Conservation (phyloP, 2,329 filamentous ascomycete genomes). For the Monosporascus cannonballus region DNA sequence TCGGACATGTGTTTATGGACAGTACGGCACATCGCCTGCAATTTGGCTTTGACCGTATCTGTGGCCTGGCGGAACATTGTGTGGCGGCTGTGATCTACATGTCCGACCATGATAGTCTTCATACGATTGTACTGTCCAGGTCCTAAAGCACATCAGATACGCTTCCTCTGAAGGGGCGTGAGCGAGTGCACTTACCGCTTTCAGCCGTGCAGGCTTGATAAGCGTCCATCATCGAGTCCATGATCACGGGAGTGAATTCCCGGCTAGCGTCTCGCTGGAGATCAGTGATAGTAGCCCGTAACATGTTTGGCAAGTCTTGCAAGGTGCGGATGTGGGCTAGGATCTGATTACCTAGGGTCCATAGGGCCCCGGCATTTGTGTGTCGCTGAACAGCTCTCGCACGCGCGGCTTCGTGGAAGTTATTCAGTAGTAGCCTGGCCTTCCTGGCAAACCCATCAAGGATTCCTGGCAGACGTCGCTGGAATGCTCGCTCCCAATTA, state of each 20-base stretch:
- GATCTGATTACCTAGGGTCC: slow-evolving; percentile 30
- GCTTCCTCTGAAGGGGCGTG: background rate
- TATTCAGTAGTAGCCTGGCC: slow-evolving; percentile 7
- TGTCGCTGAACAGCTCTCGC: slow-evolving; percentile 12
- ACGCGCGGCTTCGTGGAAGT: slow-evolving; percentile 19
- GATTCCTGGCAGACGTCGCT: slow-evolving; percentile 11
- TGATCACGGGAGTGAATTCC: slow-evolving; percentile 44
- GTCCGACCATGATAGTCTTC: slow-evolving; percentile 40
- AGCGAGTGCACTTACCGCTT: slow-evolving; percentile 23
- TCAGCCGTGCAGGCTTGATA: slow-evolving; percentile 41
- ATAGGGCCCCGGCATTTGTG: slow-evolving; percentile 17
- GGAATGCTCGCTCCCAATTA: slow-evolving; percentile 24
- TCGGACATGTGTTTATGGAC: slow-evolving; percentile 8
- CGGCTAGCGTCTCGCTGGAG: slow-evolving; percentile 47
- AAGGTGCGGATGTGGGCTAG: slow-evolving; percentile 35
- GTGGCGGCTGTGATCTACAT: slow-evolving; percentile 34
- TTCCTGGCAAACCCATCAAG: slow-evolving; percentile 14
- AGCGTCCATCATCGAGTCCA: slow-evolving; percentile 34
- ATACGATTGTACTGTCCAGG: slow-evolving; percentile 43
- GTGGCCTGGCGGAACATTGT: slow-evolving; percentile 45
- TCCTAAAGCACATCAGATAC: slow-evolving; percentile 18
- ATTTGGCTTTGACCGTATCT: slow-evolving; percentile 30
- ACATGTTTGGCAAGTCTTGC: slow-evolving; percentile 24
- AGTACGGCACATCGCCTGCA: slow-evolving; percentile 30
- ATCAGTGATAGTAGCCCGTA: slow-evolving; percentile 33